These are phyloP conservation scores for Euphorbia lathyris DNA, from an alignment of 345 rosid genomes.

Conservation along the genomic window DNA sequence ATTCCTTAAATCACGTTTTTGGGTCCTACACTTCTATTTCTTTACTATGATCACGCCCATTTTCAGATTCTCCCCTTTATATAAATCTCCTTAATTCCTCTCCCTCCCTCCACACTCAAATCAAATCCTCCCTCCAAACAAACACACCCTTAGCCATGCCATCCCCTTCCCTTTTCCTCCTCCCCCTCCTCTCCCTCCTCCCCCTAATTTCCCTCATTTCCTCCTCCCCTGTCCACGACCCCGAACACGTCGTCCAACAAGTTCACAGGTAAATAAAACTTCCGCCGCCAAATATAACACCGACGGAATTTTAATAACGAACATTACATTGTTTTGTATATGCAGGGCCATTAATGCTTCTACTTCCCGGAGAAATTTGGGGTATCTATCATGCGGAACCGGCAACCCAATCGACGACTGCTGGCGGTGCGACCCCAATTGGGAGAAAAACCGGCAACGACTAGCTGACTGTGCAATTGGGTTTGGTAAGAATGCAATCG, in stretches of 20 bases:
- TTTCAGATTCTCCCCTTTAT: constrained; percentile 30
- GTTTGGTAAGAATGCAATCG: constrained; percentile 30
- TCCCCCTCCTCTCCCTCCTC: constrained; percentile 14
- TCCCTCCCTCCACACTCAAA: constrained; percentile 10
- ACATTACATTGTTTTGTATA: background rate
- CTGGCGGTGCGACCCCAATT: constrained; percentile 31
- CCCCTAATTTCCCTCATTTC: constrained; percentile 14
- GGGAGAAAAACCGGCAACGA: constrained; percentile 31
- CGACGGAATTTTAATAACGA: too few species aligned
- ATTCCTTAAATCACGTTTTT: constrained; percentile 45
- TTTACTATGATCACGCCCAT: background rate
- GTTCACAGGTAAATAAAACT: constrained; percentile 17
- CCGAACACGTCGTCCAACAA: constrained; percentile 21
- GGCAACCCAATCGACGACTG: constrained; percentile 34
- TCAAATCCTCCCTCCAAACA: background rate
- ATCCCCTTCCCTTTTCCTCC: constrained; percentile 23
- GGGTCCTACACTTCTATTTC: constrained; percentile 21
- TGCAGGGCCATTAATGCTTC: constrained; percentile 31
- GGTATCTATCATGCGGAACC: constrained; percentile 25
- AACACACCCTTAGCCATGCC: background rate
- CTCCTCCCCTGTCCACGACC: constrained; percentile 25
- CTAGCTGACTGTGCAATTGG: constrained; percentile 31
- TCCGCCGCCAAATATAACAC: too few species aligned
- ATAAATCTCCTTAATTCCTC: constrained; percentile 16
- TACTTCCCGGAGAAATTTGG: constrained; percentile 23